Evolutionary conservation across 345 rosid genomes (phyloP), one percentile per base, ranked within the genome.

Genomic region (Hibiscus mutabilis): DNA sequence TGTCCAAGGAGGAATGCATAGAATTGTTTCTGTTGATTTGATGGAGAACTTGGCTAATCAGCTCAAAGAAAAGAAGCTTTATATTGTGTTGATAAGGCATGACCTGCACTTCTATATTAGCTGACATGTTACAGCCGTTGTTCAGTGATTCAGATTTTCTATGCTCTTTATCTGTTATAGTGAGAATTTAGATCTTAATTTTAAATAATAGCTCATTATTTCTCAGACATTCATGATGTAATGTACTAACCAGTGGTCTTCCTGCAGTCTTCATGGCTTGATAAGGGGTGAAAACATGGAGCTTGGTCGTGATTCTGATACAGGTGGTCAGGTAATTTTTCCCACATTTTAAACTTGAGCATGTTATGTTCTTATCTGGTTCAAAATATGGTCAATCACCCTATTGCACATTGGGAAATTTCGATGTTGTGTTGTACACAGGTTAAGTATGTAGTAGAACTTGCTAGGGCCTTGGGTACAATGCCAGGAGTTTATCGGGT

Each of bases 361-460:
- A 49, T 7, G 18, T n/a, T 74, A 0, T 44, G 59, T 64, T 33
- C 13, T 18, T 57, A 22, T 15, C 31, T 49, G 35, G 7, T 40
- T 42, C 29, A 2, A 59, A 49, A 29, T 49, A 56, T 31, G 61
- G 29, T 2, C 15, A 11, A 57, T 40, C 19, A 59, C 24, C 47
- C 1, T 55, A 15, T 7, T 11, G 10, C 25, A 52, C 7, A 22
- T 53, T 18, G 66, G 22, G 21, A 64, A 73, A 10, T 67, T 40
- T 74, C 49, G 53, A 35, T 70, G 22, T 49, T 49, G 42, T 49
- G 15, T 29, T 71, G 27, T 44, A 66, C 68, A 65, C 81, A 90
- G 93, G 93, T 90, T 62, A 90, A 90, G 81, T 88, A 90, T 70
- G 96, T 90, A 33, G 96, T 90, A 77, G 96, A 90, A 83, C 93